Evolutionary conservation across 352 stramenopile species (phyloP).

Genomic region (Thraustochytrium sp.): DNA sequence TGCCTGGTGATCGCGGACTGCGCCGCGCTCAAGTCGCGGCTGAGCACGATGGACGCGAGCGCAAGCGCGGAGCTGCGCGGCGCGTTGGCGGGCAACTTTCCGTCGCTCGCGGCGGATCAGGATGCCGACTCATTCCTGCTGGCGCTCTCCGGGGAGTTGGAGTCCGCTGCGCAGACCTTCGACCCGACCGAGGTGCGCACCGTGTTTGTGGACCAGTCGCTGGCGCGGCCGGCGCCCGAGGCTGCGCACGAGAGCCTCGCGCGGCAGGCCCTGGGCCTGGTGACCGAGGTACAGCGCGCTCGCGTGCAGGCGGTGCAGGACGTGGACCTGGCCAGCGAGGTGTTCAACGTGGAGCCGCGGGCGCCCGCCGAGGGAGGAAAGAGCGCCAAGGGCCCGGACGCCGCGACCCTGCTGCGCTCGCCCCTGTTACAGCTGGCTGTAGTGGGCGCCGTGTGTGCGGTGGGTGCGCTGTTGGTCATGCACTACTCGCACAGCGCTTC

Average conservation of each 20-base stretch:
- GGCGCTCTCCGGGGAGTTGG: not conserved
- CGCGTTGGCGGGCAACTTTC: not conserved
- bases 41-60: not conserved
- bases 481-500: no score
- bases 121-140: not conserved
- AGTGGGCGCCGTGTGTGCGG: no score
- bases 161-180: slow-evolving; percentile 4
- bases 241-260: not conserved
- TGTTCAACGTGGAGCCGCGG: not conserved
- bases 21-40: not conserved
- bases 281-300: not conserved
- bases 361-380: not conserved
- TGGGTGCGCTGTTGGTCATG: no score
- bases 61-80: not conserved
- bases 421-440: no score
- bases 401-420: no score
- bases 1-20: slow-evolving; percentile 20
- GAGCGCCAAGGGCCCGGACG: no score
- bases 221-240: not conserved
- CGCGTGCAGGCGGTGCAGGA: not conserved
- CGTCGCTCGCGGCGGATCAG: not conserved
- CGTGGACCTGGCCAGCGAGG: not conserved
- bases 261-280: not conserved
- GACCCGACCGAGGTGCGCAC: not conserved
- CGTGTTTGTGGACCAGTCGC: not conserved